Base-by-base conservation (phyloP, 805 yeast species). In the Candida palmyrensis region DNA sequence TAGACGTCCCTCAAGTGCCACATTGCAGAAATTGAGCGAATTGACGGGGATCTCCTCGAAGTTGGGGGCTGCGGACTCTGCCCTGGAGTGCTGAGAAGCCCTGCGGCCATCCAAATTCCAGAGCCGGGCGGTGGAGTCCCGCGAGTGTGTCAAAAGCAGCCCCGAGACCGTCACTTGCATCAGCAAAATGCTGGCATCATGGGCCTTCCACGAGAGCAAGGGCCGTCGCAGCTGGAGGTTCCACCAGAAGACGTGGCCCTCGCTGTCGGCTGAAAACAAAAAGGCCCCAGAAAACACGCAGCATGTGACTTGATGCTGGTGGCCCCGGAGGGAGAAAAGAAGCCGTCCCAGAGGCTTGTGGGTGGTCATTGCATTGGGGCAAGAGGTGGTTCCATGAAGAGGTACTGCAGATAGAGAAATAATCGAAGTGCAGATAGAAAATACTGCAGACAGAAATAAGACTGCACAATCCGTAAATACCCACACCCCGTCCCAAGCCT, bases 211-310 rank as follows among this genome's bases (percentile, higher is more conserved):
- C 1, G 68, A 57, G 0, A 66, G 68, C 2, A 68, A 29, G 0
- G 87, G 82, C 29, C 92, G 53, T 25, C 77, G 58, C 0, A 74
- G 64, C 1, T 55, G 47, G 6, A 84, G 40, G 36, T 77, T 71
- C 95, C 95, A 84, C 66, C 79, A 63, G 1, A 75, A 63, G 3
- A 76, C 44, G 64, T 73, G 65, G 0, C 95, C 95, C 0, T 59
- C 49, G 18, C 76, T 77, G 48, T 83, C 92, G 4, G 74, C 74
- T 1, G 83, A 66, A 1, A 73, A 47, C 3, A 80, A 40, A 2
- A 66, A 50, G 18, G 30, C 12, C 2, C 13, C 18, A 5, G 14
- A 24, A 16, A 5, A 11, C 5, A 21, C 27, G 4, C 42, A 29
- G 12, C 44, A 43, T 9, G 48, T 43, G 7, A 55, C 40, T 12